Evolutionary conservation across 257 asterid species (phyloP).

Genomic region (Solanum sejunctum): DNA sequence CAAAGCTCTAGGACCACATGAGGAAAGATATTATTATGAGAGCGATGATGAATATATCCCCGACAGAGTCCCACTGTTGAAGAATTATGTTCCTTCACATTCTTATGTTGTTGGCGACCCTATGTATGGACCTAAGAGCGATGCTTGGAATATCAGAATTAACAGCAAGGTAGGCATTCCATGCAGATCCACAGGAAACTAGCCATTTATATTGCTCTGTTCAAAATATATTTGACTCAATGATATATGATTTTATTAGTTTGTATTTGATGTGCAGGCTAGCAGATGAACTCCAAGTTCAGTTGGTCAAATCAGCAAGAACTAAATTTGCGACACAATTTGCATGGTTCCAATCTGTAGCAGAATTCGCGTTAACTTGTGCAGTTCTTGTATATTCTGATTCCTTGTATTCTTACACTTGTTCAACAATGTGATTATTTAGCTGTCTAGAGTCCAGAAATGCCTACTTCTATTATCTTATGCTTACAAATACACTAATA

Average conservation of each 20-base stretch:
- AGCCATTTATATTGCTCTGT: not conserved
- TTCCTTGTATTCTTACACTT: not conserved
- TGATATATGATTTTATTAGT: not conserved
- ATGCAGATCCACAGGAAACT: not conserved
- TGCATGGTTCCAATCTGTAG: not conserved
- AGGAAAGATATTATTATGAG: slow-evolving; percentile 71
- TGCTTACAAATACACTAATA: not conserved
- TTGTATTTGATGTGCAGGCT: slow-evolving; percentile 14
- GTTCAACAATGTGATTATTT: not conserved
- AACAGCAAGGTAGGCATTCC: slow-evolving; percentile 54
- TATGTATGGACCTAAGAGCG: slow-evolving; percentile 40
- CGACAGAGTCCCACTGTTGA: slow-evolving; percentile 78
- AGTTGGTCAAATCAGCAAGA: not conserved
- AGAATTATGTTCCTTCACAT: slow-evolving; percentile 58
- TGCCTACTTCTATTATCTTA: not conserved
- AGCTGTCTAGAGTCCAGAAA: not conserved
- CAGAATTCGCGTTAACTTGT: not conserved
- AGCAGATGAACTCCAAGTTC: slow-evolving; percentile 16
- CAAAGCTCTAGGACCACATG: slow-evolving; percentile 76
- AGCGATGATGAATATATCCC: slow-evolving; percentile 85
- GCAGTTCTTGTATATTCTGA: not conserved
- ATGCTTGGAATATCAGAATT: slow-evolving; percentile 54
- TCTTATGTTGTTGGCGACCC: slow-evolving; percentile 54
- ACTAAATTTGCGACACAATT: not conserved
- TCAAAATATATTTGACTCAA: not conserved